A percentile compares a stretch with the other conserved stretches of the same genome.
Evolutionary conservation across 495 filamentous ascomycete species (phyloP).

Genomic region (Acidomyces sp.): DNA sequence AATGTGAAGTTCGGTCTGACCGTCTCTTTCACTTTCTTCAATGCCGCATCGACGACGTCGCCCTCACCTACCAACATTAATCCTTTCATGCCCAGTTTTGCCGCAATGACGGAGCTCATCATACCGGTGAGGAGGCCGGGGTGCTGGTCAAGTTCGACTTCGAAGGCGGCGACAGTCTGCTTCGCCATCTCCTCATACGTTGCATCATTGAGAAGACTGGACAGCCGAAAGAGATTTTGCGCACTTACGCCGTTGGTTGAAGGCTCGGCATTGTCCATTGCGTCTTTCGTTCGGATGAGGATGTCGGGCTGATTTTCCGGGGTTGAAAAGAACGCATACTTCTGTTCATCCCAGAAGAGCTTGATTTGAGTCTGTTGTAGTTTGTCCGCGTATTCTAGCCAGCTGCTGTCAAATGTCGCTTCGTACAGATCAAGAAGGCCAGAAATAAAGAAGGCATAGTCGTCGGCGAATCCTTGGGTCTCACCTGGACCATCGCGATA

Average conservation of each 20-base stretch:
- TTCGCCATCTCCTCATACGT: constrained; percentile 36
- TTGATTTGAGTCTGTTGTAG: constrained; percentile 49
- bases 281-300: constrained; percentile 80
- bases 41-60: constrained; percentile 21
- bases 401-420: constrained; percentile 66
- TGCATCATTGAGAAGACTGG: constrained; percentile 53
- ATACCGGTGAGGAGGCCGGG: constrained; percentile 77
- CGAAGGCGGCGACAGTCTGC: constrained; percentile 69
- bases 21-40: constrained; percentile 18
- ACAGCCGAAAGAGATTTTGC: constrained; percentile 69
- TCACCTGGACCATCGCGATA: constrained; percentile 62
- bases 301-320: constrained; percentile 50
- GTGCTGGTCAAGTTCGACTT: constrained; percentile 80
- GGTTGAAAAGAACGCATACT: constrained; percentile 82
- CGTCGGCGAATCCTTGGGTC: constrained; percentile 75
- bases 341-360: constrained; percentile 33
- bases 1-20: constrained; percentile 22
- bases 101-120: constrained; percentile 58
- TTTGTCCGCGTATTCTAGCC: constrained; percentile 70
- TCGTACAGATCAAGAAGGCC: constrained; percentile 83
- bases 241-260: constrained; percentile 78
- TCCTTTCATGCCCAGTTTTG: constrained; percentile 46
- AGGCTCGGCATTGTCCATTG: constrained; percentile 81
- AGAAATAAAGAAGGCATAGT: constrained; percentile 81
- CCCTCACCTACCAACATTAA: constrained; percentile 27